These are phyloP conservation scores for Cercospora nicotianae DNA, from an alignment of 2,329 filamentous ascomycete species.

Conservation along the genomic window DNA sequence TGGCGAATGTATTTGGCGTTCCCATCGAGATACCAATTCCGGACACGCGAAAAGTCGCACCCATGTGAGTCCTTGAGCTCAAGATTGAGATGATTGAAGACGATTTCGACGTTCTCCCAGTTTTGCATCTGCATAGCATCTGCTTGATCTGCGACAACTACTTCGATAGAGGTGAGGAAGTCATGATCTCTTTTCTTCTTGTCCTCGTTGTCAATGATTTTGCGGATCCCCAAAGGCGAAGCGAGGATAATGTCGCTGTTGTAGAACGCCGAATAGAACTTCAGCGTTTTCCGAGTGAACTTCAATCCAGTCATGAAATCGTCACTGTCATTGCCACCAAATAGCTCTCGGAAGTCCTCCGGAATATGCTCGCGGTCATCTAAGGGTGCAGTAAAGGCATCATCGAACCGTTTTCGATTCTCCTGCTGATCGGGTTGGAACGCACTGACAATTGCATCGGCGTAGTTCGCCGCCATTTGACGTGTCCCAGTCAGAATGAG, in stretches of 20 bases:
- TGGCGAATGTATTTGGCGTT: slow-evolving; percentile 80
- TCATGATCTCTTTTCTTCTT: slow-evolving; percentile 75
- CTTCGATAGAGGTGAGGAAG: slow-evolving; percentile 89
- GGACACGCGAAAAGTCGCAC: slow-evolving; percentile 88
- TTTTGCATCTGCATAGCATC: slow-evolving; percentile 97
- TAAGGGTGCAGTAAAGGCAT: slow-evolving; percentile 71
- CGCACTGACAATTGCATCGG: slow-evolving; percentile 73
- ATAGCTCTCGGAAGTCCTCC: slow-evolving; percentile 83
- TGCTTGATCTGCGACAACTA: slow-evolving; percentile 86
- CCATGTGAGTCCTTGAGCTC: slow-evolving; percentile 80
- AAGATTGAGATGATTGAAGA: slow-evolving; percentile 87
- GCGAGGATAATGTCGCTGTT: slow-evolving; percentile 93
- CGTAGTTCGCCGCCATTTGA: slow-evolving; percentile 75
- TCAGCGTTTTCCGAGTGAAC: slow-evolving; percentile 92
- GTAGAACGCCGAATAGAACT: slow-evolving; percentile 94
- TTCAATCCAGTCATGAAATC: slow-evolving; percentile 96
- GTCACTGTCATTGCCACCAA: slow-evolving; percentile 93
- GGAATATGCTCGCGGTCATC: slow-evolving; percentile 68
- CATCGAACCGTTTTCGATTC: slow-evolving; percentile 88
- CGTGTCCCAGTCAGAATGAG: slow-evolving; percentile 87
- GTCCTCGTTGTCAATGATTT: slow-evolving; percentile 80
- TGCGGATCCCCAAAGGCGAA: slow-evolving; percentile 83
- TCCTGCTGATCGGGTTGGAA: slow-evolving; percentile 88
- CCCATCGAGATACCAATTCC: slow-evolving; percentile 89
- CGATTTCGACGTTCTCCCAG: slow-evolving; percentile 92